Conservation (phyloP, 2,329 filamentous ascomycete species). For the Cladosporium oxysporum region DNA sequence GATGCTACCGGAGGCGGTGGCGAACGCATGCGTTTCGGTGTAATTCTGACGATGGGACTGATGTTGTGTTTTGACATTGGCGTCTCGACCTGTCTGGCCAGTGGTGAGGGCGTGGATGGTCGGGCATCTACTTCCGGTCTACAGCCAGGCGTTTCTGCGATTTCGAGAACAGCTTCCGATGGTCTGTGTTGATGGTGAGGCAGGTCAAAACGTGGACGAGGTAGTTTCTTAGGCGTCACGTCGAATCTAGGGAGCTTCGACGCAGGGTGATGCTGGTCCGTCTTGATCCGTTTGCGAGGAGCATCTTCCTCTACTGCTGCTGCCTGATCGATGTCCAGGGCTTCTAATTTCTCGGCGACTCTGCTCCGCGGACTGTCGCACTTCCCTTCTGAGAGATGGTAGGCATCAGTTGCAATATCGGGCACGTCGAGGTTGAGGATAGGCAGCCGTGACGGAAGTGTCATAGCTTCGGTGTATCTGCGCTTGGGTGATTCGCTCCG, state of each 20-base stretch:
- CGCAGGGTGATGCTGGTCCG: not conserved
- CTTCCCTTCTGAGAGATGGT: not conserved
- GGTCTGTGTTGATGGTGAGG: not conserved
- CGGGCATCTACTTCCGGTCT: conserved; percentile 16
- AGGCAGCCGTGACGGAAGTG: conserved; percentile 16
- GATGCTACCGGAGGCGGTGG: conserved; percentile 17
- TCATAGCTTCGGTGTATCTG: conserved; percentile 17
- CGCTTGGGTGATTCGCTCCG: conserved; percentile 17
- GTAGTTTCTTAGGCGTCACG: conserved; percentile 3
- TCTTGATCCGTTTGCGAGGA: conserved; percentile 13
- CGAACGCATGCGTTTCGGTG: conserved; percentile 15
- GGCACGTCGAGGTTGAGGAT: conserved; percentile 10
- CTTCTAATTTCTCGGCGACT: conserved; percentile 31
- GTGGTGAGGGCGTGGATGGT: conserved; percentile 23
- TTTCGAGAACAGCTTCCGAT: conserved; percentile 17
- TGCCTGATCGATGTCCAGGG: conserved; percentile 24
- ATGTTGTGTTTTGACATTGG: conserved; percentile 8
- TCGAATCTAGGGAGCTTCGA: not conserved
- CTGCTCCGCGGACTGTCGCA: conserved; percentile 34
- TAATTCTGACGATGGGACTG: conserved; percentile 3
- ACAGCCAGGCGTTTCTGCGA: conserved; percentile 28
- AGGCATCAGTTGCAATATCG: conserved; percentile 2
- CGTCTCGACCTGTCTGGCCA: conserved; percentile 13
- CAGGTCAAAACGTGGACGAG: not conserved
- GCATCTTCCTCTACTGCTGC: conserved; percentile 1